Evolutionary conservation across 2,329 filamentous ascomycete species (phyloP).

Genomic region (Niveomyces coronatus): DNA sequence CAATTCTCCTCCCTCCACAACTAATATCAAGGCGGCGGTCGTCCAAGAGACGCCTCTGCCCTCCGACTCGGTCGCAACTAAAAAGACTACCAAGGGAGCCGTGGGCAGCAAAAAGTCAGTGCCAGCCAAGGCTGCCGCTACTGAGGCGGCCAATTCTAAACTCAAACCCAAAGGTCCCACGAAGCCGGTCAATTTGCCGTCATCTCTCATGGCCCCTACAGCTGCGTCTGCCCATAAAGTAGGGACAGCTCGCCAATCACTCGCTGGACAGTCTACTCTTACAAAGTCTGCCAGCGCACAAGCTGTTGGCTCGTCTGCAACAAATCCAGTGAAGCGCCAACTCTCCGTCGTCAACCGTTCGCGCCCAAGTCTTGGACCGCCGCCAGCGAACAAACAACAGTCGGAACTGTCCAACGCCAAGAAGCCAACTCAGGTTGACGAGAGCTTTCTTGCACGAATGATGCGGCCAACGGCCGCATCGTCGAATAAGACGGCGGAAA

Average conservation of each 20-base stretch:
- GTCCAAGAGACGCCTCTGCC: slow-evolving; percentile 15
- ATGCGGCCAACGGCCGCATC: slow-evolving; percentile 66
- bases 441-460: slow-evolving; percentile 70
- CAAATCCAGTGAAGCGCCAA: slow-evolving; percentile 32
- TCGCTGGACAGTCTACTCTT: slow-evolving; percentile 22
- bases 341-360: slow-evolving; percentile 33
- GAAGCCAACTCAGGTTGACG: slow-evolving; percentile 49
- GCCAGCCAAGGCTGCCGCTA: slow-evolving; percentile 27
- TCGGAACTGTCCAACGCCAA: slow-evolving; percentile 32
- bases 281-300: slow-evolving; percentile 20
- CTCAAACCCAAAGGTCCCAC: slow-evolving; percentile 60
- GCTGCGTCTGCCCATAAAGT: slow-evolving; percentile 56
- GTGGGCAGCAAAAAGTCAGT: slow-evolving; percentile 32
- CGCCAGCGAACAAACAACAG: slow-evolving; percentile 42
- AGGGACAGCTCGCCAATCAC: slow-evolving; percentile 16
- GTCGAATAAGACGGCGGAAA: slow-evolving; percentile 57
- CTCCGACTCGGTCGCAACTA: slow-evolving; percentile 17
- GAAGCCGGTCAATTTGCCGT: slow-evolving; percentile 53
- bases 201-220: slow-evolving; percentile 59
- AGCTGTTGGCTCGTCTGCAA: slow-evolving; percentile 27
- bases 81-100: slow-evolving; percentile 20
- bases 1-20: slow-evolving; percentile 22
- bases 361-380: slow-evolving; percentile 45
- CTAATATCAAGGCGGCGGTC: slow-evolving; percentile 14
- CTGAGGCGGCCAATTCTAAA: slow-evolving; percentile 39